A percentile compares a stretch with the other conserved stretches of the same genome.
Conservation (phyloP, 2,329 filamentous ascomycete species). For the Polytolypa hystricis region DNA sequence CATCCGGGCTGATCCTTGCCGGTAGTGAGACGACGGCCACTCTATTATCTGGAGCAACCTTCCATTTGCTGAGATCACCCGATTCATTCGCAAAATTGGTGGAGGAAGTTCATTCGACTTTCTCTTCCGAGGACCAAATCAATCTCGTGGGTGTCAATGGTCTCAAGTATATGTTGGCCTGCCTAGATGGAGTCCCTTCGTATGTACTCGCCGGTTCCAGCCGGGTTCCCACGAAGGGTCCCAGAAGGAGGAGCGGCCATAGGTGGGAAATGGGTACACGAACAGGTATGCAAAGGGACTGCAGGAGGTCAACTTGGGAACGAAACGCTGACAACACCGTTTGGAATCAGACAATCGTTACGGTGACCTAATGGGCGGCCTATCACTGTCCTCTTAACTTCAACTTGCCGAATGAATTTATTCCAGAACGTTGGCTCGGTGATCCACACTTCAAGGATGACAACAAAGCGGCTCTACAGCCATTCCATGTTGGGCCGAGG, state of each 20-base stretch:
- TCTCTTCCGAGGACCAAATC: constrained; percentile 29
- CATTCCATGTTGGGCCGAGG: constrained; percentile 39
- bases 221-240: constrained; percentile 15
- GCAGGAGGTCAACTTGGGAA: not conserved
- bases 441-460: constrained; percentile 29
- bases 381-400: constrained; percentile 37
- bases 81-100: constrained; percentile 20
- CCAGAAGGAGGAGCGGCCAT: not conserved
- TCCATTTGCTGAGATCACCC: constrained; percentile 29
- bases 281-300: not conserved
- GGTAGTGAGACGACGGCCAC: constrained; percentile 38
- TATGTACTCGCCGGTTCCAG: constrained; percentile 27
- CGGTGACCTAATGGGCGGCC: constrained; percentile 36
- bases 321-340: not conserved
- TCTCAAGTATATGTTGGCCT: constrained; percentile 32
- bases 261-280: constrained; percentile 1
- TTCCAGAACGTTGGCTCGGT: constrained; percentile 39
- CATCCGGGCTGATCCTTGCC: not conserved
- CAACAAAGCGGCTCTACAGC: constrained; percentile 34
- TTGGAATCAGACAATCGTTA: constrained; percentile 29
- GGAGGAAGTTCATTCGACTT: constrained; percentile 31
- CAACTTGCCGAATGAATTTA: constrained; percentile 34
- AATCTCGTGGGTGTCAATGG: constrained; percentile 19
- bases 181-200: constrained; percentile 35
- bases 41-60: constrained; percentile 31